Percentiles rank a stretch among this genome's conserved stretches.
These are phyloP conservation scores for Cutaneotrichosporon cyanovorans DNA, from an alignment of 1,284 basidiomycete species.

Conservation along the genomic window DNA sequence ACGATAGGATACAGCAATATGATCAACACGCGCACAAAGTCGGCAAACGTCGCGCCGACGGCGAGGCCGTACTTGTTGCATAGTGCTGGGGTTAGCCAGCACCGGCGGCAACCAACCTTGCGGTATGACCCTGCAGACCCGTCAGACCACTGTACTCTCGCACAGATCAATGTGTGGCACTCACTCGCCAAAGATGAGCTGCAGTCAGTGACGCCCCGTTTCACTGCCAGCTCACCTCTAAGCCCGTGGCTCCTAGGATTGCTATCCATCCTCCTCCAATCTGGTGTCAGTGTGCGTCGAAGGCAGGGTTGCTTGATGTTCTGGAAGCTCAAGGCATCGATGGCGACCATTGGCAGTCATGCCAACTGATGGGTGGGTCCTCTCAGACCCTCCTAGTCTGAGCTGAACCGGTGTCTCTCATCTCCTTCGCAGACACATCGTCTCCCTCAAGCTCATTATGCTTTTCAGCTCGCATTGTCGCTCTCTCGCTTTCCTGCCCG, in stretches of 20 bases:
- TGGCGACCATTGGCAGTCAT: background rate
- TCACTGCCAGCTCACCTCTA: constrained; percentile 21
- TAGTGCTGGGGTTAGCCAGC: constrained; percentile 36
- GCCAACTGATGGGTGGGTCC: too few species aligned
- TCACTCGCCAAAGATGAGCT: constrained; percentile 22
- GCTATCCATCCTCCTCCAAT: constrained; percentile 43
- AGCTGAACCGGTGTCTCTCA: too few species aligned
- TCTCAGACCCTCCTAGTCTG: too few species aligned
- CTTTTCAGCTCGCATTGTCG: too few species aligned
- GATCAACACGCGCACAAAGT: constrained; percentile 46
- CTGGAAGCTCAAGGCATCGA: too few species aligned
- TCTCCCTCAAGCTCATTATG: too few species aligned
- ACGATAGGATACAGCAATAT: constrained; percentile 47
- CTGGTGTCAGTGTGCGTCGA: constrained; percentile 14
- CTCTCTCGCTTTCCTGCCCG: too few species aligned
- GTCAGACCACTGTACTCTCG: background rate
- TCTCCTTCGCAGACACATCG: too few species aligned
- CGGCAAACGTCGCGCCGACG: constrained; percentile 49
- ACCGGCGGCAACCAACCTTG: constrained; percentile 25
- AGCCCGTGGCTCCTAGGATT: constrained; percentile 22
- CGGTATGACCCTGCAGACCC: constrained; percentile 34
- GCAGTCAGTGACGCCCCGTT: constrained; percentile 4
- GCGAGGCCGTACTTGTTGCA: constrained; percentile 50
- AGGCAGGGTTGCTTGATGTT: too few species aligned
- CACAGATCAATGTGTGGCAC: constrained; percentile 2